Evolutionary conservation across 176 grass and related monocot genomes (phyloP), one percentile per base, ranked within the genome.

Genomic region (Echinochloa phyllopogon): DNA sequence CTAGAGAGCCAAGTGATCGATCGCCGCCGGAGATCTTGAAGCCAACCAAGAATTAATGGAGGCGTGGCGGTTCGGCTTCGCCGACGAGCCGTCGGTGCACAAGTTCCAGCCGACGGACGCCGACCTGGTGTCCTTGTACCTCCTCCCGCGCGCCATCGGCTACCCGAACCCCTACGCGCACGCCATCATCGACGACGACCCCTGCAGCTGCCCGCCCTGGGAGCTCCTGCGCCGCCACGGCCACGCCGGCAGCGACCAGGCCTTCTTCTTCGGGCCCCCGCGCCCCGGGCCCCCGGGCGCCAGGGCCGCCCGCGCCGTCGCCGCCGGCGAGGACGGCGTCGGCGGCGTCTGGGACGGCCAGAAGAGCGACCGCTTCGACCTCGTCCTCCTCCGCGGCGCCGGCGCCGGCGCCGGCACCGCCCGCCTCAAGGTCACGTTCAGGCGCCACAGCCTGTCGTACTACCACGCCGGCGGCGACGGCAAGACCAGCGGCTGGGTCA

Each of bases 71-170:
- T 60, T 60, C 57, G 57, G 57, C n/a, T 60, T 60, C 57, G 29
- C 29, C 29, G 10, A 25, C n/a, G 10, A 65, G 10, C 25, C 39
- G 48, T 12, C 42, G 21, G 10, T 24, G 24, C n/a, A 9, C 69
- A 87, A 75, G 60, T 87, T 82, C 78, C 40, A 87, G 9, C 78
- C 78, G 0, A 87, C 85, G 0, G 70, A 87, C 78, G 59, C 14
- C 3, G 78, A 87, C 9, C 15, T 87, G 15, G 60, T 87, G 13
- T 61, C 70, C 1, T n/a, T 25, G 60, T 82, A 87, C 60, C 78
- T 87, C 25, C 78, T 87, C 14, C 85, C 78, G 9, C 61, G 78
- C 14, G 85, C 78, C 0, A 2, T 40, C 20, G 50, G 58, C 39
- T 0, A 50, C 6, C 40, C 0, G 1, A 14, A 21, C 86, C 71